phyloP scores from a whole-genome alignment of 441 rosid species.

The Lepidium campestre region DNA sequence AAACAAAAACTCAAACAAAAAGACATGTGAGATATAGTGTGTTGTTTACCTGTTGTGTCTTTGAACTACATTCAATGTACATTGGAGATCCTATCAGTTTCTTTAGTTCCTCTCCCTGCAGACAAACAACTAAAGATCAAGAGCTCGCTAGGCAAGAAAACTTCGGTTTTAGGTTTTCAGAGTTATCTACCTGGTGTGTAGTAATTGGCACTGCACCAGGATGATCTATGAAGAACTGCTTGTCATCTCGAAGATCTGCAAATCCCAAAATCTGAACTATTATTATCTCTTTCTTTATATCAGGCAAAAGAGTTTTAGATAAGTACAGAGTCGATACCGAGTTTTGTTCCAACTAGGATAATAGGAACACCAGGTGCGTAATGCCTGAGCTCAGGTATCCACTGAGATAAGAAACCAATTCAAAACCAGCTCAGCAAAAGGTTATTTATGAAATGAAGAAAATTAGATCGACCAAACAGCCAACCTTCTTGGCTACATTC shows the following conservation, averaged over 20 bases:
- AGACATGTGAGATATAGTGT: neutral
- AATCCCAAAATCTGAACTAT: neutral
- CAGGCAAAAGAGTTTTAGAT: neutral
- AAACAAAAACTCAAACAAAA: neutral
- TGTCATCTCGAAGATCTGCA: constrained; percentile 75
- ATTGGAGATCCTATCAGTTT: constrained; percentile 74
- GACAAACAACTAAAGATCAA: constrained; percentile 3
- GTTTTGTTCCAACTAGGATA: constrained; percentile 81
- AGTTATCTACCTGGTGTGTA: constrained; percentile 51
- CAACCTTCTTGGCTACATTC: constrained; percentile 76
- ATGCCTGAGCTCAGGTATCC: constrained; percentile 84
- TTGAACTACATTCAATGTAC: constrained; percentile 87
- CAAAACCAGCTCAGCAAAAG: constrained; percentile 8
- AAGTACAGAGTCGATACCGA: constrained; percentile 36
- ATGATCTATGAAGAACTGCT: constrained; percentile 76
- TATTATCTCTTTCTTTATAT: neutral
- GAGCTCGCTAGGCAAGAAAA: neutral
- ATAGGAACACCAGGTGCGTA: constrained; percentile 80
- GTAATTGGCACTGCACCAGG: constrained; percentile 76
- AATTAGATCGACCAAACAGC: neutral
- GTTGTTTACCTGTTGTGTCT: constrained; percentile 73
- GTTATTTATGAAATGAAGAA: neutral
- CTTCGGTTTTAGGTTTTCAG: neutral
- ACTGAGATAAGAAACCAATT: constrained; percentile 38
- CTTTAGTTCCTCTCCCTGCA: constrained; percentile 91